Evolutionary conservation across 768 basidiomycete genomes (phyloP).

Genomic region (Pleurotus tuber-regium): DNA sequence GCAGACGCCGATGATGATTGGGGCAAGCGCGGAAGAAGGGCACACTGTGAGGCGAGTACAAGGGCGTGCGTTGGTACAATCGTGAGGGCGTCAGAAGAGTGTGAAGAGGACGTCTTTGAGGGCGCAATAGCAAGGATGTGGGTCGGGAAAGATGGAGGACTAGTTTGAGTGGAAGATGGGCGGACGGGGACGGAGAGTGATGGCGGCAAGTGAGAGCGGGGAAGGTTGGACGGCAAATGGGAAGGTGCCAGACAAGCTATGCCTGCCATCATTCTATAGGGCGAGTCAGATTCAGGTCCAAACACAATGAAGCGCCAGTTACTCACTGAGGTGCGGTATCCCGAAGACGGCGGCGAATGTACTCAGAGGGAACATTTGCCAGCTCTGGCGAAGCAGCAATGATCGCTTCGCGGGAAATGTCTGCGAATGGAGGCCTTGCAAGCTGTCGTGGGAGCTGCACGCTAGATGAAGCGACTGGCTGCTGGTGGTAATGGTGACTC

Average conservation of each 20-base stretch:
- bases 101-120: conserved; percentile 28
- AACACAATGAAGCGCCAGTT: conserved; percentile 12
- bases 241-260: conserved; percentile 50
- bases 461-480: conserved; percentile 19
- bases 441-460: conserved; percentile 76
- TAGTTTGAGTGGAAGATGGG: conserved; percentile 16
- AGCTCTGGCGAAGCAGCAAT: conserved; percentile 68
- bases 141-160: conserved; percentile 42
- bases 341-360: conserved; percentile 62
- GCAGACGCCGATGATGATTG: conserved; percentile 23
- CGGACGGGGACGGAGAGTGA: conserved; percentile 51
- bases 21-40: conserved; percentile 52
- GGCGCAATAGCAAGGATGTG: conserved; percentile 57
- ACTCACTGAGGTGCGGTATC: conserved; percentile 42
- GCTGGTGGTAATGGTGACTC: conserved; percentile 18
- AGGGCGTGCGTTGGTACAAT: conserved; percentile 64
- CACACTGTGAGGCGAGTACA: conserved; percentile 59
- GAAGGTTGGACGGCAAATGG: conserved; percentile 62
- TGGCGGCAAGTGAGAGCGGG: conserved; percentile 59
- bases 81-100: conserved; percentile 39
- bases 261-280: conserved; percentile 50
- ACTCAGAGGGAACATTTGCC: conserved; percentile 60
- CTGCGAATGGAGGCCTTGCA: conserved; percentile 55
- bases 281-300: conserved; percentile 17
- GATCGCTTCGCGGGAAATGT: conserved; percentile 58